Evolutionary conservation across 805 yeast genomes (phyloP), one percentile per base, ranked within the genome.

Genomic region (Sungouiozyma intestinalis): DNA sequence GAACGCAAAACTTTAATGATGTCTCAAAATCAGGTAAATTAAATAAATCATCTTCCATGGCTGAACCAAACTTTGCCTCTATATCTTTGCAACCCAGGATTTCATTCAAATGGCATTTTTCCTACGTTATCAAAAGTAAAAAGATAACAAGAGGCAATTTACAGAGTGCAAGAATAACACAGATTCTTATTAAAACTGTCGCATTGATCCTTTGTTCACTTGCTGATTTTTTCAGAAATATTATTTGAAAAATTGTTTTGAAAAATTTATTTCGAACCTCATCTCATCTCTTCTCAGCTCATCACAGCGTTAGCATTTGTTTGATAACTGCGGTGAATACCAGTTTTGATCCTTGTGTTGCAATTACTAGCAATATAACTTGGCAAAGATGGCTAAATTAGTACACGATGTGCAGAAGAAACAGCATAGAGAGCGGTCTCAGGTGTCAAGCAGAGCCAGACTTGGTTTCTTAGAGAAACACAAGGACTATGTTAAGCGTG

Each of bases 371-470:
- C 9, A 11, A 6, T 24, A 11, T 24, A 24, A 24, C 29, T 24
- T 11, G 6, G 29, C 11, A 24, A 11, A 24, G 29, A 85, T 85
- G 94, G 82, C 82, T 31, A 82, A 81, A 49, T 66, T 83, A 29
- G 90, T 83, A 11, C 97, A 88, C 61, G 84, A 86, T 57, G 80
- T 90, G 9, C 97, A 90, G 63, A 92, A 94, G 69, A 92, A 86
- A 58, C 97, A 92, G 68, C 98, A 92, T 57, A 71, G 87, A 45
- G 98, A 92, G 67, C 77, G 98, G 55, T 75, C 95, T 4, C 98
- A 92, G 64, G 83, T 90, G 1, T 70, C 68, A 38, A 79, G 74
- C 36, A 72, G 98, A 44, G 68, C 76, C 52, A 74, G 74, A 58
- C 78, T 73, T 63, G 98, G 98, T 35, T 76, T 88, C 31, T 71